A percentile compares a stretch with the other conserved stretches of the same genome.
Evolutionary conservation across 2,329 filamentous ascomycete species (phyloP).

Genomic region (Nemania serpens): DNA sequence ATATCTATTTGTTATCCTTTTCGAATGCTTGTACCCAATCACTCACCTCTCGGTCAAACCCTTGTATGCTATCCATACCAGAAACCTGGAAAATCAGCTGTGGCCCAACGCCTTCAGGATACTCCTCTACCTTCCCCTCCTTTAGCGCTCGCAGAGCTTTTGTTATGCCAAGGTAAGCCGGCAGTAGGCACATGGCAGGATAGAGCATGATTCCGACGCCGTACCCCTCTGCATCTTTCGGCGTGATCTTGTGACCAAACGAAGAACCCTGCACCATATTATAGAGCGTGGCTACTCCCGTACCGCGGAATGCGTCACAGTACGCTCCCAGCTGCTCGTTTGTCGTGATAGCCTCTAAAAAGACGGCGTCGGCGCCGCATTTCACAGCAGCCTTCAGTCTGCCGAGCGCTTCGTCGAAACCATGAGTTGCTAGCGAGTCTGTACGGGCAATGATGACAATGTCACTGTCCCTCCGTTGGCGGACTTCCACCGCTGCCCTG

Average conservation of each 20-base stretch:
- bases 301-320: slow-evolving; percentile 5
- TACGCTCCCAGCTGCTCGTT: slow-evolving; percentile 39
- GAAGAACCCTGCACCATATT: slow-evolving; percentile 16
- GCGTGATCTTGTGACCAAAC: slow-evolving; percentile 4
- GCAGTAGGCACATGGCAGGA: slow-evolving; percentile 8
- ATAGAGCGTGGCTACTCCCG: slow-evolving; percentile 10
- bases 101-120: background rate
- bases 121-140: background rate
- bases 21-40: slow-evolving; percentile 13
- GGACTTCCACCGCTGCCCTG: slow-evolving; percentile 41
- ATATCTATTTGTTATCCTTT: background rate
- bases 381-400: slow-evolving; percentile 50
- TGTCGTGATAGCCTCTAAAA: slow-evolving; percentile 55
- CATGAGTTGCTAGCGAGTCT: slow-evolving; percentile 54
- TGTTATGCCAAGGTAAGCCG: slow-evolving; percentile 9
- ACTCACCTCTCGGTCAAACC: slow-evolving; percentile 2
- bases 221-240: slow-evolving; percentile 5
- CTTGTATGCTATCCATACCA: slow-evolving; percentile 16
- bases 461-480: slow-evolving; percentile 49
- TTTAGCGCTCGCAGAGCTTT: slow-evolving; percentile 9
- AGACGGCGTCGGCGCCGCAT: slow-evolving; percentile 55
- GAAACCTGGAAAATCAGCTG: slow-evolving; percentile 8
- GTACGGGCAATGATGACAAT: slow-evolving; percentile 64
- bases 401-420: slow-evolving; percentile 54
- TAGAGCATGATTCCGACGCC: slow-evolving; percentile 11